Evolutionary conservation across 2,329 filamentous ascomycete species (phyloP).

Genomic region (Xylariaceae sp.): DNA sequence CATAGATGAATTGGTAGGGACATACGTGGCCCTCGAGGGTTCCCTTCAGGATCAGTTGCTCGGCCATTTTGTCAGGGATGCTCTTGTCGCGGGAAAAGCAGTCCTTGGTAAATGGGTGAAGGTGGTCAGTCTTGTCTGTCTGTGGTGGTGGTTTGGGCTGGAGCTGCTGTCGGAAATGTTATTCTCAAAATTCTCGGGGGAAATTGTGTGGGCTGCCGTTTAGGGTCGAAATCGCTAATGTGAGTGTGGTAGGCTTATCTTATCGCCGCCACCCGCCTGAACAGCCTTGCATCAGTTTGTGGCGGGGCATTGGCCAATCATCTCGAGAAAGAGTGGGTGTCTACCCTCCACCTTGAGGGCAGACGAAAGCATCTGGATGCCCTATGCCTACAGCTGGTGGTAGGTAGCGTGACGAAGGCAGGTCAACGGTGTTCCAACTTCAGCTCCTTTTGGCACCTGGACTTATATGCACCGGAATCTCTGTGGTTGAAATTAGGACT

Average conservation of each 20-base stretch:
- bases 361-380: too few relatives aligned
- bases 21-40: constrained; percentile 94
- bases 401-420: too few relatives aligned
- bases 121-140: constrained; percentile 14
- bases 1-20: constrained; percentile 22
- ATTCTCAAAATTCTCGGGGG: constrained; percentile 22
- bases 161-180: constrained; percentile 17
- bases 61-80: constrained; percentile 63
- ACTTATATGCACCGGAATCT: too few relatives aligned
- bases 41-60: constrained; percentile 93
- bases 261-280: neutral
- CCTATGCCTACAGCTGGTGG: too few relatives aligned
- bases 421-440: too few relatives aligned
- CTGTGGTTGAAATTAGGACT: too few relatives aligned
- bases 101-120: constrained; percentile 28
- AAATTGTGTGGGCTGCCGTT: constrained; percentile 44
- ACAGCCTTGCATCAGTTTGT: constrained; percentile 1
- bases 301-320: too few relatives aligned
- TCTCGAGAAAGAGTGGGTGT: too few relatives aligned
- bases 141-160: constrained; percentile 14
- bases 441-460: too few relatives aligned
- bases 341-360: too few relatives aligned
- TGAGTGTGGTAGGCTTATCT: too few relatives aligned
- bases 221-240: constrained; percentile 21
- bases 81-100: constrained; percentile 23